phyloP scores from a whole-genome alignment of 139 green algal genomes.

The Closterium sp. region DNA sequence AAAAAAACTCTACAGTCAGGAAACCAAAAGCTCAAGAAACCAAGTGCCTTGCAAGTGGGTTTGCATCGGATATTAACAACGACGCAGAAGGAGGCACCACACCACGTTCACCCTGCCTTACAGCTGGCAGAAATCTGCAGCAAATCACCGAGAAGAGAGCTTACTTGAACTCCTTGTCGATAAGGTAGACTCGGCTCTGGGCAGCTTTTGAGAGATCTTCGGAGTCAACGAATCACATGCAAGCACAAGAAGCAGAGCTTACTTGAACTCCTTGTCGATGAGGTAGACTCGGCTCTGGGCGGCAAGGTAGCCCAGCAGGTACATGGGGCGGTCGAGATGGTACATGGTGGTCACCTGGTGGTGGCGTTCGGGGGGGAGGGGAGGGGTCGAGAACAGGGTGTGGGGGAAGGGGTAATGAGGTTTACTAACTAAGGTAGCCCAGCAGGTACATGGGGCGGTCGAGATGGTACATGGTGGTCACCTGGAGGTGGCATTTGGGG shows the following conservation, averaged over 20 bases:
- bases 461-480: slow-evolving; percentile 95
- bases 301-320: slow-evolving; percentile 95
- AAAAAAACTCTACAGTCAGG: too few species aligned
- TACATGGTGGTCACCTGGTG: slow-evolving; percentile 84
- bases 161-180: not conserved
- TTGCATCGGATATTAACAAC: too few species aligned
- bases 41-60: too few species aligned
- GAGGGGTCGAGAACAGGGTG: too few species aligned
- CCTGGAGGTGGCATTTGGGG: not conserved
- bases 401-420: too few species aligned
- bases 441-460: slow-evolving; percentile 96
- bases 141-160: not conserved
- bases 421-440: slow-evolving; percentile 95
- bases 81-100: too few species aligned
- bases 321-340: slow-evolving; percentile 95
- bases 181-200: not conserved
- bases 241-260: slow-evolving; percentile 9
- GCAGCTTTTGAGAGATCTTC: not conserved
- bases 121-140: too few species aligned
- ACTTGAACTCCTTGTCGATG: slow-evolving; percentile 81
- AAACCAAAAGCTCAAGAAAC: too few species aligned
- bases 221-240: not conserved
- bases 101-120: too few species aligned
- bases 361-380: not conserved
- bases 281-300: slow-evolving; percentile 86